Conservation (phyloP, 805 yeast genomes). For the Hanseniaspora mollemarum region DNA sequence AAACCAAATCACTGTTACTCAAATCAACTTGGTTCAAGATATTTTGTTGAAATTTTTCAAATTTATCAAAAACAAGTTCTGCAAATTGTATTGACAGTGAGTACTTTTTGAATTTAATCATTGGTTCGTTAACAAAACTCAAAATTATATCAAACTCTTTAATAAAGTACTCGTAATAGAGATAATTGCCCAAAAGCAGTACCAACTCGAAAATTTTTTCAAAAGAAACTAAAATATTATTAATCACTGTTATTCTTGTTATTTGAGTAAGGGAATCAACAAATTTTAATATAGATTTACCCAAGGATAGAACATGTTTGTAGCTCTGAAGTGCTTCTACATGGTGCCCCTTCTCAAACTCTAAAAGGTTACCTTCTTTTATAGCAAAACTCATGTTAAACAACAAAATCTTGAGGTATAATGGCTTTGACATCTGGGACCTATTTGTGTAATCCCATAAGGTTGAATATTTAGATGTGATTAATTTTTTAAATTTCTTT, state of each 20-base stretch:
- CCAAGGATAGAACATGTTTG: constrained; percentile 41
- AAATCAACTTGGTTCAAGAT: constrained; percentile 6
- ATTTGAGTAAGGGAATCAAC: constrained; percentile 22
- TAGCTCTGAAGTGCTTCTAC: constrained; percentile 29
- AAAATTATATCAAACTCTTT: constrained; percentile 39
- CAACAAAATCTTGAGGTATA: constrained; percentile 19
- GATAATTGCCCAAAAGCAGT: constrained; percentile 43
- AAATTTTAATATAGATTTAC: constrained; percentile 43
- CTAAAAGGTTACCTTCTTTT: constrained; percentile 4
- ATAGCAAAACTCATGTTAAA: constrained; percentile 23
- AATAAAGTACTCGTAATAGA: constrained; percentile 46
- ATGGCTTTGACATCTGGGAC: constrained; percentile 18
- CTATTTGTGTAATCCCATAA: constrained; percentile 24
- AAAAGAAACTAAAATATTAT: constrained; percentile 32
- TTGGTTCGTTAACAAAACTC: constrained; percentile 25
- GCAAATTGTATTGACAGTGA: constrained; percentile 11
- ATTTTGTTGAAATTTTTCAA: background rate
- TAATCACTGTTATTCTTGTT: constrained; percentile 32
- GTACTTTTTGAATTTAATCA: constrained; percentile 19
- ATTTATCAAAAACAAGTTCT: constrained; percentile 10
- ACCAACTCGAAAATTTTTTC: constrained; percentile 32
- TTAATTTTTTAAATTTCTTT: constrained; percentile 16
- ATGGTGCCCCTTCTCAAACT: constrained; percentile 17
- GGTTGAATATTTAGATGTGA: constrained; percentile 20
- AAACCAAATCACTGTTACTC: constrained; percentile 8